Percentiles rank a stretch among this genome's conserved stretches.
These are phyloP conservation scores for Acanthamoeba lenticulata DNA, from an alignment of 208 protist genomes.

Conservation along the genomic window DNA sequence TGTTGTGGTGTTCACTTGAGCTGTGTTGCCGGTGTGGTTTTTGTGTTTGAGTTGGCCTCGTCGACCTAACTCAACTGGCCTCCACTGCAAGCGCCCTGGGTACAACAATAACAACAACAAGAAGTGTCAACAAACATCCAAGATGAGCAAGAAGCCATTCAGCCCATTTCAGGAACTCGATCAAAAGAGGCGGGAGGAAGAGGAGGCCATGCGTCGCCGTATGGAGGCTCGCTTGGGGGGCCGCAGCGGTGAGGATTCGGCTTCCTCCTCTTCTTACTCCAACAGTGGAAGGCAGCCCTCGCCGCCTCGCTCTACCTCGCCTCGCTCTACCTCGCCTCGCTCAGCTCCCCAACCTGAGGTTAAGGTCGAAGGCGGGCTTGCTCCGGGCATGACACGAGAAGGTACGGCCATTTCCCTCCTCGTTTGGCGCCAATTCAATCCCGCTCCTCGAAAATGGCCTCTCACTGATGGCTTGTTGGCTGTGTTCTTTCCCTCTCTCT, in stretches of 20 bases:
- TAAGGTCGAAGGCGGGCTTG: neutral
- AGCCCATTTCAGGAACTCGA: slow-evolving; percentile 56
- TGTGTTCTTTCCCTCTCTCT: no score
- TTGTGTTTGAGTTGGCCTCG: no score
- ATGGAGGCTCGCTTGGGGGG: neutral
- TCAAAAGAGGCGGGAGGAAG: slow-evolving; percentile 35
- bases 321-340: neutral
- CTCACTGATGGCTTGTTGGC: no score
- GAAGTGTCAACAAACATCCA: no score
- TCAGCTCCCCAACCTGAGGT: neutral
- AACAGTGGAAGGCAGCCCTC: neutral
- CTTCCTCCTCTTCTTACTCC: neutral
- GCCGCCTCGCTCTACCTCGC: neutral
- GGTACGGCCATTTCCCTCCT: neutral
- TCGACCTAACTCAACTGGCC: no score
- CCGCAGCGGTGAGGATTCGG: neutral
- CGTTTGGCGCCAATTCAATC: neutral
- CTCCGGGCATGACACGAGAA: neutral
- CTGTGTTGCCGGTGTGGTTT: no score
- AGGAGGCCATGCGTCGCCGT: slow-evolving; percentile 56
- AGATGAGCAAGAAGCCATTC: slow-evolving; percentile 60
- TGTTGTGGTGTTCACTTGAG: no score
- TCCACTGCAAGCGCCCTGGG: no score
- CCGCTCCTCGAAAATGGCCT: neutral
- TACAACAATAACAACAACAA: no score